phyloP scores from a whole-genome alignment of 306 rosid species.

The Citrullus mucosospermus region DNA sequence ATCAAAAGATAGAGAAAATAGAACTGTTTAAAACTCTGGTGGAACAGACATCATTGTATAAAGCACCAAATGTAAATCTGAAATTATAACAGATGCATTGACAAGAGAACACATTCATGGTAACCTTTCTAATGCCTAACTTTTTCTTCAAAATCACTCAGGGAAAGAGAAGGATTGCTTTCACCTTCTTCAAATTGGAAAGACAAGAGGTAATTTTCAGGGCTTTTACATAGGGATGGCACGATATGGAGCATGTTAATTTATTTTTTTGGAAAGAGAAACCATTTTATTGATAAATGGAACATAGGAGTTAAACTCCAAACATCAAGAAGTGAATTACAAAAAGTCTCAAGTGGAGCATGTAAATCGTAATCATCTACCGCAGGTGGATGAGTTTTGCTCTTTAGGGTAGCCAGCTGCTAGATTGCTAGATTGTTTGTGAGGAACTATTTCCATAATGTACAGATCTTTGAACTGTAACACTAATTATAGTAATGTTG shows the following conservation, averaged over 20 bases:
- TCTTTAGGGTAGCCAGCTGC: too few relatives aligned
- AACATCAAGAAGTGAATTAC: too few relatives aligned
- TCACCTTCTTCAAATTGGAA: neutral
- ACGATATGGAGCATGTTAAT: too few relatives aligned
- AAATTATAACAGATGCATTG: neutral
- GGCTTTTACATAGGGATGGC: neutral
- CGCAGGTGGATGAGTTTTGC: neutral
- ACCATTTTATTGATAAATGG: too few relatives aligned
- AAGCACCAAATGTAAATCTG: neutral
- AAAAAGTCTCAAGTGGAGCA: neutral
- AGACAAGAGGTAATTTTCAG: neutral
- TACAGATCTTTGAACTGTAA: neutral
- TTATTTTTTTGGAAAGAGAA: too few relatives aligned
- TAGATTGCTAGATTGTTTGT: neutral
- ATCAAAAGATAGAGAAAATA: neutral
- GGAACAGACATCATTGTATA: neutral
- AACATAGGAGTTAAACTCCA: too few relatives aligned
- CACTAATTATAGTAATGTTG: neutral
- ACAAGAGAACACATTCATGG: neutral
- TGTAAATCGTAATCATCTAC: neutral
- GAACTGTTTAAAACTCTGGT: neutral
- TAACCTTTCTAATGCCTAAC: neutral
- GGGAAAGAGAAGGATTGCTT: neutral
- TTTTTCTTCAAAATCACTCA: neutral
- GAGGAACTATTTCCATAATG: neutral